A percentile compares a stretch with the other conserved stretches of the same genome.
Conservation (phyloP, 345 rosid species). For the Eucalyptus pauciflora region DNA sequence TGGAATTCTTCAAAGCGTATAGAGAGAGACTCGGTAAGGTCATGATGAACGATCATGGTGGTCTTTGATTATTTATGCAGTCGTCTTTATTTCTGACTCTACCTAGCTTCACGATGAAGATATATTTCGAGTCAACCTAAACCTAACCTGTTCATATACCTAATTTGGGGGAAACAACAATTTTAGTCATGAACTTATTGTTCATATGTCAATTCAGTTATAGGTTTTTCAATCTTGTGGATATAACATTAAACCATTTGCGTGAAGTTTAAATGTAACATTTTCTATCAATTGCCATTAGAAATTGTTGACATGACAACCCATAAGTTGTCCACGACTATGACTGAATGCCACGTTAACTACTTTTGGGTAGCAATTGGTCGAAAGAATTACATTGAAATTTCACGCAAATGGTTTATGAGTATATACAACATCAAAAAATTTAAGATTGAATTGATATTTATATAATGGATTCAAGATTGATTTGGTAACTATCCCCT, state of each 20-base stretch:
- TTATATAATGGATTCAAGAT: accelerated
- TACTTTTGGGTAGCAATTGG: accelerated
- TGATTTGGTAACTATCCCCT: not conserved
- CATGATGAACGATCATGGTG: not conserved
- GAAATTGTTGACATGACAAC: not conserved
- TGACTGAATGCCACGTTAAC: not conserved
- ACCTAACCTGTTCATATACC: not conserved
- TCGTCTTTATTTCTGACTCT: not conserved
- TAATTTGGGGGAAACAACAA: not conserved
- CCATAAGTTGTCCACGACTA: accelerated
- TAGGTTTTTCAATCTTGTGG: not conserved
- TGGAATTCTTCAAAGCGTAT: no score
- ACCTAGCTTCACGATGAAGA: not conserved
- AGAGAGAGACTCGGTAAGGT: not conserved
- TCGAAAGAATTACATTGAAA: accelerated
- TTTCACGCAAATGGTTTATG: not conserved
- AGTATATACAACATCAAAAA: not conserved
- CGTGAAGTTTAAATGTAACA: accelerated
- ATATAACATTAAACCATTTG: not conserved
- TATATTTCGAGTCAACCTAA: accelerated
- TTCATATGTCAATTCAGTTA: no score
- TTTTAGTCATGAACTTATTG: no score
- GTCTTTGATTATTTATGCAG: not conserved
- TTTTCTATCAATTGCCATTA: not conserved
- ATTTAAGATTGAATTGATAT: accelerated